A percentile compares a stretch with the other conserved stretches of the same genome.
phyloP scores from a whole-genome alignment of 1,139 yeast species.

The Meyerozyma sp. region DNA sequence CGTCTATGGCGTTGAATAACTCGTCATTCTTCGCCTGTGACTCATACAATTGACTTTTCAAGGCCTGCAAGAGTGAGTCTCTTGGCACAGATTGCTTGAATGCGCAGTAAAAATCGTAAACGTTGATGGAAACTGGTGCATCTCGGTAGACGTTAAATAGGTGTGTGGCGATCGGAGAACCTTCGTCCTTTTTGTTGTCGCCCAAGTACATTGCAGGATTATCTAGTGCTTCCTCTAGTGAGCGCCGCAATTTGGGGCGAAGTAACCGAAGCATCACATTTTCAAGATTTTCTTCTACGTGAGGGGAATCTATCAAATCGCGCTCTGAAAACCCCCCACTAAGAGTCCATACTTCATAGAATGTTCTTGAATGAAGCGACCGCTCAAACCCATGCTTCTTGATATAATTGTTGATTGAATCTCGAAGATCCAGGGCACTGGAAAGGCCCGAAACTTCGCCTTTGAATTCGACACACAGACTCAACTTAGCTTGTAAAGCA shows the following conservation, averaged over 20 bases:
- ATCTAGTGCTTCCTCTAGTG: constrained; percentile 27
- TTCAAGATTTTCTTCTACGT: constrained; percentile 32
- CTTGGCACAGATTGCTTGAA: constrained; percentile 54
- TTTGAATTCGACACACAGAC: neutral
- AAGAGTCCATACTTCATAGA: constrained; percentile 35
- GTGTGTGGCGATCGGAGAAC: constrained; percentile 51
- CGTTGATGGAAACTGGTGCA: constrained; percentile 68
- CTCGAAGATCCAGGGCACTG: neutral
- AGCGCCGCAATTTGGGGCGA: constrained; percentile 33
- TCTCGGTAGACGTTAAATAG: constrained; percentile 73
- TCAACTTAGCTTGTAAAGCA: neutral
- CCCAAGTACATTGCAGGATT: constrained; percentile 20
- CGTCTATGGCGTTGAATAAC: neutral
- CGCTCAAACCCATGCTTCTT: neutral
- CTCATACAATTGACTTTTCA: neutral
- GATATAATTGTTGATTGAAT: neutral
- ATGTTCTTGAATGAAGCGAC: constrained; percentile 13
- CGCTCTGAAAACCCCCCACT: constrained; percentile 25
- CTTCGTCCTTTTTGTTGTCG: constrained; percentile 1
- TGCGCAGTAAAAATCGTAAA: constrained; percentile 72
- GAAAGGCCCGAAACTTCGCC: neutral
- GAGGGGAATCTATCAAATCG: constrained; percentile 13
- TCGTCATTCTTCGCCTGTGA: neutral
- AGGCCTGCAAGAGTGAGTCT: constrained; percentile 21
- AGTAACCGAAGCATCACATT: constrained; percentile 34